Evolutionary conservation across 257 asterid species (phyloP).

Genomic region (Ilex asprella): DNA sequence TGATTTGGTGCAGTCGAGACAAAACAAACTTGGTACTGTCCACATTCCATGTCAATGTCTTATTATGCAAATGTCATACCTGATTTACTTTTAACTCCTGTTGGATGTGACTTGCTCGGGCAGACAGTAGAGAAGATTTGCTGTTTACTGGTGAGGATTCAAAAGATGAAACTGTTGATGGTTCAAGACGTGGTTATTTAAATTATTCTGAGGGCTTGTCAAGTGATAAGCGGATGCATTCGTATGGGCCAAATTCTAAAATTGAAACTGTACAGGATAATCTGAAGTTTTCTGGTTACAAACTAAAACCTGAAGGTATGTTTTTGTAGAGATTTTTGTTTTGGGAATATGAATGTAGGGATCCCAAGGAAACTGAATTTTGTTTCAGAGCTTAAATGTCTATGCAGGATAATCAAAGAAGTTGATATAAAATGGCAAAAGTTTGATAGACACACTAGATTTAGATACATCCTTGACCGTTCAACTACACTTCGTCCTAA

Average conservation of each 20-base stretch:
- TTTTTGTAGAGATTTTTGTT: neutral
- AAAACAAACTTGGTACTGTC: slow-evolving; percentile 52
- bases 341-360: neutral
- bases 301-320: neutral
- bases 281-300: neutral
- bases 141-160: slow-evolving; percentile 39
- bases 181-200: neutral
- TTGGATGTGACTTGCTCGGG: slow-evolving; percentile 15
- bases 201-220: neutral
- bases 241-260: neutral
- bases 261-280: neutral
- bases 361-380: neutral
- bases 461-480: too few species aligned
- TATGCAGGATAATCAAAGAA: neutral
- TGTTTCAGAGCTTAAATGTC: neutral
- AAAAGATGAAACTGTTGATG: slow-evolving; percentile 31
- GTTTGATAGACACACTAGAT: too few species aligned
- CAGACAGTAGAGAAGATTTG: slow-evolving; percentile 72
- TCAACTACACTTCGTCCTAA: too few species aligned
- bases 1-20: slow-evolving; percentile 61
- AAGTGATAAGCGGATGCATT: neutral
- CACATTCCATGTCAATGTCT: neutral
- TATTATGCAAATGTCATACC: slow-evolving; percentile 2
- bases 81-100: slow-evolving; percentile 8
- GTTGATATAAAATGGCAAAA: too few species aligned